phyloP scores from a whole-genome alignment of 140 eudicot genomes.

The Erigeron philadelphicus region DNA sequence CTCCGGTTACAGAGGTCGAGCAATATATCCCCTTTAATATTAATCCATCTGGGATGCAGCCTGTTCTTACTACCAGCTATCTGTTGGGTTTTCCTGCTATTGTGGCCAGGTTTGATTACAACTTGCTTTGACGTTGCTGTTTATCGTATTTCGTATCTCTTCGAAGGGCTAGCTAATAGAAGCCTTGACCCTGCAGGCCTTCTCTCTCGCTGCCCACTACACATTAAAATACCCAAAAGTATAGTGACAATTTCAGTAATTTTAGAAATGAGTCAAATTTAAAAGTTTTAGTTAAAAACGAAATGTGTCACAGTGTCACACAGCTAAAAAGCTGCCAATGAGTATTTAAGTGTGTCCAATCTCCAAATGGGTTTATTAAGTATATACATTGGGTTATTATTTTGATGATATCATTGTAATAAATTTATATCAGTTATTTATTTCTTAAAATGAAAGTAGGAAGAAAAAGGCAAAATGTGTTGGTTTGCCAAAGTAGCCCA shows the following conservation, averaged over 20 bases:
- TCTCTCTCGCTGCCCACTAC: no score
- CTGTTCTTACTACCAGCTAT: constrained; percentile 83
- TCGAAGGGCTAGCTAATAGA: no score
- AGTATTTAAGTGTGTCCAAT: background rate
- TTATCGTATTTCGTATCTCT: constrained; percentile 3
- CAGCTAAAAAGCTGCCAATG: background rate
- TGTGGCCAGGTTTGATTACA: constrained; percentile 62
- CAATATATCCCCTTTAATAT: constrained; percentile 96
- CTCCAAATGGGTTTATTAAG: background rate
- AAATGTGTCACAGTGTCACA: background rate
- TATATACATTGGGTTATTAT: background rate
- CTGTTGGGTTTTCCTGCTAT: constrained; percentile 81
- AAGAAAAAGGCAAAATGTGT: background rate
- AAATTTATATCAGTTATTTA: background rate
- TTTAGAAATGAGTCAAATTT: background rate
- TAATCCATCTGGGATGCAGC: constrained; percentile 99
- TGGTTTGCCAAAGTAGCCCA: constrained; percentile 9
- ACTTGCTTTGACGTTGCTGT: background rate
- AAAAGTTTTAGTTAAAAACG: background rate
- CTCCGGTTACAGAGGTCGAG: constrained; percentile 88
- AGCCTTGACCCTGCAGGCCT: no score
- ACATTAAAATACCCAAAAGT: background rate
- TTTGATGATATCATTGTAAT: background rate
- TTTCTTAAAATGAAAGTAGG: background rate
- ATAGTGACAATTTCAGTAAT: background rate